Evolutionary conservation across 2,329 filamentous ascomycete genomes (phyloP), one percentile per base, ranked within the genome.

Genomic region (Fusarium paranaense): DNA sequence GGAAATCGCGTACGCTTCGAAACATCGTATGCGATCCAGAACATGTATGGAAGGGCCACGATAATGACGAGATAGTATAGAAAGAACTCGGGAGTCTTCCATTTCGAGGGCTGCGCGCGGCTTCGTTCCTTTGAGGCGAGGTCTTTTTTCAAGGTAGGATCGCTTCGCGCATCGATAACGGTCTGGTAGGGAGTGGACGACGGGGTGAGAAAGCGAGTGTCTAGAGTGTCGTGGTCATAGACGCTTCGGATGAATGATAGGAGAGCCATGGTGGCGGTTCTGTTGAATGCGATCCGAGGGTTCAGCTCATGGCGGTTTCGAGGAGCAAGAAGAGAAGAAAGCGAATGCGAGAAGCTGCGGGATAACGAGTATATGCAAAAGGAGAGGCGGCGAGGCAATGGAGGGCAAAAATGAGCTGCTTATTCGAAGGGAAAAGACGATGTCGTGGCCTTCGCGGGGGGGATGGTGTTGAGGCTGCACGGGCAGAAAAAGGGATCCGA

Each of bases 81-180:
- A 81, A 90, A 93, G 85, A 97, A 98, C 84, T 99, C 97, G 4
- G 89, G 88, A 0, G 95, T 97, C 27, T 88, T 90, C 96, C 96
- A 99, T 91, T 90, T 93, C 50, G 95, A 89, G 38, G 91, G 90
- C 70, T 89, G 87, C 64, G 82, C 87, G 79, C 82, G 81, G 47
- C 79, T 81, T 70, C 81, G 83, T 56, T 80, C 85, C 82, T 86
- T 86, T 63, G 77, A 64, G 16, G 76, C 62, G 45, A 79, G 66
- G 64, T 81, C 75, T 67, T 73, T 77, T 64, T 80, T 81, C 76
- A 78, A 64, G 66, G 82, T 78, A 32, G 85, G 78, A 71, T 89
- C 85, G 70, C 81, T 72, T 47, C 87, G 85, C 70, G 86, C 83
- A 78, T 91, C 88, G 69, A 89, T 82, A 66, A 89, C 85, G 42